phyloP scores from a whole-genome alignment of 192 early-diverging fungal species.

The Dissophora ornata region DNA sequence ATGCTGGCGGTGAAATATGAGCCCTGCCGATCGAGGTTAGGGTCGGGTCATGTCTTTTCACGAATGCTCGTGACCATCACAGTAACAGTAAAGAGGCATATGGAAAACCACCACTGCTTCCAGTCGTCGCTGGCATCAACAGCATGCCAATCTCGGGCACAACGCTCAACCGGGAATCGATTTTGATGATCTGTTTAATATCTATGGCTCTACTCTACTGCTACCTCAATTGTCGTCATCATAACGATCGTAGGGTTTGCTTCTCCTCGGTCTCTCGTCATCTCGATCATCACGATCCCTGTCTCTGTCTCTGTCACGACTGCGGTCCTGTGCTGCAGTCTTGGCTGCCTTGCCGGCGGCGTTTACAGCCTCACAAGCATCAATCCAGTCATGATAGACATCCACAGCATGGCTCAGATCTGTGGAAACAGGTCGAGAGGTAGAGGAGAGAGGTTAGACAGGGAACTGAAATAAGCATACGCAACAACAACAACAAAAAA shows the following conservation, averaged over 20 bases:
- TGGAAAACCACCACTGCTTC: no score
- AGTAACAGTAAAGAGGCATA: no score
- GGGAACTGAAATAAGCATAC: background rate
- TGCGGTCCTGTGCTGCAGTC: slow-evolving; percentile 38
- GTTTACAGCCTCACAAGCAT: slow-evolving; percentile 80
- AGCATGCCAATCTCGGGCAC: no score
- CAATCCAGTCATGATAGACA: slow-evolving; percentile 95
- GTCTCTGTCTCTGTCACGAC: slow-evolving; percentile 23
- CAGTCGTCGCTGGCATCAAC: no score
- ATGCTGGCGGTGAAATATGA: no score
- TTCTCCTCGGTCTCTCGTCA: slow-evolving; percentile 28
- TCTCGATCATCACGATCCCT: slow-evolving; percentile 23
- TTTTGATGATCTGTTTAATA: no score
- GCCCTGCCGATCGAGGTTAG: no score
- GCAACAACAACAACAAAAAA: no score
- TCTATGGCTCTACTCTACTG: no score
- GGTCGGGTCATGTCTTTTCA: no score
- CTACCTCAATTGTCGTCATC: slow-evolving; percentile 36
- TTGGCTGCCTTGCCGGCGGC: slow-evolving; percentile 45
- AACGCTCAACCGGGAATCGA: no score
- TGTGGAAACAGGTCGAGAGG: slow-evolving; percentile 34
- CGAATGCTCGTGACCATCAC: no score
- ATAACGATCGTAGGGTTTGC: slow-evolving; percentile 45
- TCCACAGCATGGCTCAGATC: slow-evolving; percentile 87
- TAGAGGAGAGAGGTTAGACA: background rate